Base-by-base conservation (phyloP, 257 asterid species). In the Leonotis leonurus region DNA sequence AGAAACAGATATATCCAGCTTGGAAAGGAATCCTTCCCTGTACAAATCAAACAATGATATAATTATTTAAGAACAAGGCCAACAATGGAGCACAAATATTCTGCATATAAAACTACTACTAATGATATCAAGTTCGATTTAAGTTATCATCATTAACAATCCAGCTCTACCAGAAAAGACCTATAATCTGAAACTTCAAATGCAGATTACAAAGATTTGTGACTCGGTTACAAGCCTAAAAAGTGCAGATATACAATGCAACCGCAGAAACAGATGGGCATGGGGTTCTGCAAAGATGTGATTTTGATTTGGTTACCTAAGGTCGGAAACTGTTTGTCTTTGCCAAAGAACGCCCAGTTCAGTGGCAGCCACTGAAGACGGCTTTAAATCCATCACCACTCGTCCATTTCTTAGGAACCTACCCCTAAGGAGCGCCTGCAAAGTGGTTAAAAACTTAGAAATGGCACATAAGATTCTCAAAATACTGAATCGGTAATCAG, bases 11-110 rank as follows among this genome's bases (percentile, higher is more conserved):
- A 41, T 75, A 59, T 75, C 90, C 80, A 79, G 49, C 76, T 79
- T 85, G 56, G 96, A 86, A 56, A 83, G 81, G 70, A 89, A 85
- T 62, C 82, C 99, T 73, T 85, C 97, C 81, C 99, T 89, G 85
- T 43, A 75, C 45, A 55, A 18, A 68, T 32, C 49, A 68, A 37
- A 35, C 16, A 32, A 18, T 18, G 43, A 67, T 25, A 11, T 49
- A 44, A 24, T 65, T 32, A 40, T 51, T 18, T 37, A 3, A 12
- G 32, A 51, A 65, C 5, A 20, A 55, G 22, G 41, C 11, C 11
- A 50, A n/a, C 8, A 48, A 24, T 16, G 25, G 41, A 32, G 67
- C 18, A 64, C 49, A 40, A 3, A 49, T 17, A 32, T 22, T 48
- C 29, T 35, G 29, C 30, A 36, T 30, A 4, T 20, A 25, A 52